Evolutionary conservation across 78 protist genomes (phyloP).

Genomic region (Trichosphaerium sp.): DNA sequence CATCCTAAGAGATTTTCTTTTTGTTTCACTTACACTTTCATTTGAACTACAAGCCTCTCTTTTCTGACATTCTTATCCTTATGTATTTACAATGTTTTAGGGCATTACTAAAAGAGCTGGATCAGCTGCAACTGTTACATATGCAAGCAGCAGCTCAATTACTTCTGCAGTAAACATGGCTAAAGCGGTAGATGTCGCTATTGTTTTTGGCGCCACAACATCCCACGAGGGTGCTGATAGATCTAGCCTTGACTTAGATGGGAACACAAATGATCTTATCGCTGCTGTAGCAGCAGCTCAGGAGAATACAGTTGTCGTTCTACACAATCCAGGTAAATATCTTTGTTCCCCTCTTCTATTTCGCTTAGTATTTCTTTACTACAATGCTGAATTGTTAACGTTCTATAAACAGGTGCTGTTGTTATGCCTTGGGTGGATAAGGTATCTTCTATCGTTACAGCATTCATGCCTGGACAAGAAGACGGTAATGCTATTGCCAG

Average conservation of each 20-base stretch:
- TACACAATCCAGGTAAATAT: constrained; percentile 11
- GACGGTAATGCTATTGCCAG: constrained; percentile 23
- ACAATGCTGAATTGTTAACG: no score
- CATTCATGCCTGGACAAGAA: constrained; percentile 40
- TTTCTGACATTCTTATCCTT: no score
- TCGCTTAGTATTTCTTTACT: no score
- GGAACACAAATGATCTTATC: neutral
- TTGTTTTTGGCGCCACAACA: constrained; percentile 1
- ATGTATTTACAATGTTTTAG: constrained; percentile 2
- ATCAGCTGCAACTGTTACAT: constrained; percentile 1
- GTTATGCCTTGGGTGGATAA: constrained; percentile 24
- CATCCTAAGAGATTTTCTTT: neutral
- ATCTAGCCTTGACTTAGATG: neutral
- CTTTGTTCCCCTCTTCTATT: no score
- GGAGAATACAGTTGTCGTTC: neutral
- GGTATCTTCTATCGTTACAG: neutral
- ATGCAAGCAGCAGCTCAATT: neutral
- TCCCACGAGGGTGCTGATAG: constrained; percentile 38
- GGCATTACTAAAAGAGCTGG: neutral
- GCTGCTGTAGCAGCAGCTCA: neutral
- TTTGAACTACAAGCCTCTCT: no score
- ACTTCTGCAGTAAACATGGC: neutral
- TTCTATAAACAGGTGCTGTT: no score
- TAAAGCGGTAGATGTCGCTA: constrained; percentile 14
- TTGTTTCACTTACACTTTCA: no score